Evolutionary conservation across 1,284 basidiomycete species (phyloP), one percentile per base, ranked within the genome.

Genomic region (Mycosarcoma mackinlayi): DNA sequence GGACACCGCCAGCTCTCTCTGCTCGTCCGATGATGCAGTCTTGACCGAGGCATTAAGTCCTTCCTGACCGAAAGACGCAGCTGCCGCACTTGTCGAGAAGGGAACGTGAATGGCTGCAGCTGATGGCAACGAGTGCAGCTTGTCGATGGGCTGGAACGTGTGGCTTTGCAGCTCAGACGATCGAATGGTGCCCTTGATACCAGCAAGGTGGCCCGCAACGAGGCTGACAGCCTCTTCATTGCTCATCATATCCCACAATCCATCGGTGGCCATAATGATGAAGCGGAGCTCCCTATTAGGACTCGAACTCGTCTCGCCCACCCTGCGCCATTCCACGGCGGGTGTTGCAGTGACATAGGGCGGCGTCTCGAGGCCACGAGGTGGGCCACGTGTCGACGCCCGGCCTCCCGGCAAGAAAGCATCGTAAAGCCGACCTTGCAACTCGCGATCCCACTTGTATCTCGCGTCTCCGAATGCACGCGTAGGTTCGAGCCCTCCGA

Each of bases 171-270:
- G 47, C 24, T 75, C 75, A 3, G 62, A 62, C 9, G 76, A 78
- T 8, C 54, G 63, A 33, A 81, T 65, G 25, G 62, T 65, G 13
- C 80, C 80, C 45, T 76, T 73, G 57, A 75, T 65, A 21, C 77
- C 77, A 1, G 73, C 76, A 6, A 82, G 63, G 42, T 82, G 80
- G n/a, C 78, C 79, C 3, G 80, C 79, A 8, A 82, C 84, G 21
- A 99, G 89, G 16, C 90, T 87, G 46, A 96, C 93, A 7, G 94
- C 93, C 76, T 98, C 94, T 80, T 94, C 90, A n/a, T 94, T 96
- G 64, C 91, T 91, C 54, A 98, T 87, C 73, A 91, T 87, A 84
- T 99, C 96, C 93, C 94, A 98, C 48, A 98, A 86, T 14, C 94
- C 94, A 78, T 96, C 94, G 0, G 93, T 95, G 1, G 93, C 94